Percentiles rank a stretch among this genome's conserved stretches.
phyloP scores from a whole-genome alignment of 1,284 basidiomycete species.

The Melampsora americana region DNA sequence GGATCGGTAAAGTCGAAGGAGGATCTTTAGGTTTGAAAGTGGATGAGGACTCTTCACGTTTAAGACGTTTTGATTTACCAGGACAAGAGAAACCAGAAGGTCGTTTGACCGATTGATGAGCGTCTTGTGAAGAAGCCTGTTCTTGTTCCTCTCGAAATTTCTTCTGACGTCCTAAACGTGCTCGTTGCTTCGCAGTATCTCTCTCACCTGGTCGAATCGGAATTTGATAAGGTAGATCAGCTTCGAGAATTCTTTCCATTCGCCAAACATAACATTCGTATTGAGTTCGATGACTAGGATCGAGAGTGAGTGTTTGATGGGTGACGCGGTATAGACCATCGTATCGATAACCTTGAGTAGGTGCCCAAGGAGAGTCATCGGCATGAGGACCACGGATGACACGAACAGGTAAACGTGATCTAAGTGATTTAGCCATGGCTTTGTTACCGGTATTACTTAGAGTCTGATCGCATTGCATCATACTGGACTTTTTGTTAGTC shows the following conservation, averaged over 20 bases:
- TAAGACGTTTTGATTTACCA: no score
- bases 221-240: not conserved
- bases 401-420: constrained; percentile 67
- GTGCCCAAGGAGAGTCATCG: constrained; percentile 58
- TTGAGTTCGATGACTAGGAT: constrained; percentile 2
- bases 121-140: not conserved
- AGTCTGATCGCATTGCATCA: constrained; percentile 6
- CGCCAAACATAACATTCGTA: constrained; percentile 14
- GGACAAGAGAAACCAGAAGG: no score
- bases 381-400: constrained; percentile 82
- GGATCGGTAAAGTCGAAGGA: no score
- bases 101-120: not conserved
- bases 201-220: not conserved
- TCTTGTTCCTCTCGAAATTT: not conserved
- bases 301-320: constrained; percentile 32
- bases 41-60: no score
- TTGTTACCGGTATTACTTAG: not conserved
- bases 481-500: not conserved
- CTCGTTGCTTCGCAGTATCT: not conserved
- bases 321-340: constrained; percentile 75
- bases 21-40: no score
- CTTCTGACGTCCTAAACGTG: not conserved
- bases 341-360: constrained; percentile 65
- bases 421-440: constrained; percentile 59
- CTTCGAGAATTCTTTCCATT: constrained; percentile 22